These are phyloP conservation scores for Grigorovia yakushimaensis DNA, from an alignment of 805 yeast species.

Conservation along the genomic window DNA sequence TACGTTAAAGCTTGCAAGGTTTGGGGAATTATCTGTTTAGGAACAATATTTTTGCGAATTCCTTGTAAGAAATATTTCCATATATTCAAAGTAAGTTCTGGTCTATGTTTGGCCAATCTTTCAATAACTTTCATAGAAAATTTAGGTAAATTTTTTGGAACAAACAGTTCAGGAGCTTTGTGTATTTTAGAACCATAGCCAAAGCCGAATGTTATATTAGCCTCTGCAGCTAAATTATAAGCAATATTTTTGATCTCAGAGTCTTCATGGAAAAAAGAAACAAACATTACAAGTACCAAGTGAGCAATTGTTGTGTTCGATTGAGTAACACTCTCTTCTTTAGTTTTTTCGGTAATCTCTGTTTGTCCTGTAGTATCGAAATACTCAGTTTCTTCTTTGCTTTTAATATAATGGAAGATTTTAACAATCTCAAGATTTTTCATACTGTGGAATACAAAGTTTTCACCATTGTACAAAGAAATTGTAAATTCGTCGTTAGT, in stretches of 20 bases:
- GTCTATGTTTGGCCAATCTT: conserved; percentile 45
- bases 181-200: conserved; percentile 49
- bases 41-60: conserved; percentile 15
- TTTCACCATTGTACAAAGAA: conserved; percentile 28
- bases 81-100: conserved; percentile 52
- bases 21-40: conserved; percentile 16
- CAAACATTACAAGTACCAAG: conserved; percentile 52
- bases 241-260: conserved; percentile 55
- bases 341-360: not conserved
- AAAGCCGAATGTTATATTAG: conserved; percentile 50
- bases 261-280: conserved; percentile 55
- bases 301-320: conserved; percentile 44
- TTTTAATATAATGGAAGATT: conserved; percentile 57
- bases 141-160: conserved; percentile 58
- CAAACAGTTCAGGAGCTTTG: conserved; percentile 48
- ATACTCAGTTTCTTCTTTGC: conserved; percentile 36
- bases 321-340: conserved; percentile 9
- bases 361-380: conserved; percentile 7
- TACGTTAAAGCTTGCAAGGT: conserved; percentile 38
- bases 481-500: conserved; percentile 43
- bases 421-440: conserved; percentile 59
- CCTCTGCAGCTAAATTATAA: conserved; percentile 49
- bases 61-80: conserved; percentile 23
- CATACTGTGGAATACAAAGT: conserved; percentile 36
- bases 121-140: conserved; percentile 50